A percentile compares a stretch with the other conserved stretches of the same genome.
phyloP scores from a whole-genome alignment of 2,329 filamentous ascomycete genomes.

The Beauveria sp. region DNA sequence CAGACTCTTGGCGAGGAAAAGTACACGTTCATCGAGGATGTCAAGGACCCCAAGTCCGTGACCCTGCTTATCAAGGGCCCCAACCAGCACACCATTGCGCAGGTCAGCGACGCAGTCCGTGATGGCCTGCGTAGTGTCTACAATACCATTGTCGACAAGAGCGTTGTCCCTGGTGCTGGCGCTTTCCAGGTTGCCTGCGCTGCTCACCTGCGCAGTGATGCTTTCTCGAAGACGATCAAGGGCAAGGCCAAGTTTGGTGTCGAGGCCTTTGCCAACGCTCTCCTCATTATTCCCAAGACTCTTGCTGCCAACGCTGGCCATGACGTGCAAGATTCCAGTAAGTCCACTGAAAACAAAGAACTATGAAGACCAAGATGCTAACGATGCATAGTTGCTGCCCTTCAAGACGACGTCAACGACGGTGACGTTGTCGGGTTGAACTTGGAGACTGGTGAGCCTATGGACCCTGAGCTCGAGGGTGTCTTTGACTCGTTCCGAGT shows the following conservation, averaged over 20 bases:
- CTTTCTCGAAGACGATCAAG: conserved; percentile 84
- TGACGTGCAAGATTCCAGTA: conserved; percentile 90
- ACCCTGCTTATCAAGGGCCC: conserved; percentile 97
- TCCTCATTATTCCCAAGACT: conserved; percentile 95
- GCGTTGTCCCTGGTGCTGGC: conserved; percentile 87
- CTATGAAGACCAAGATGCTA: conserved; percentile 5
- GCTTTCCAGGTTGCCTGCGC: conserved; percentile 95
- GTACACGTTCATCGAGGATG: conserved; percentile 97
- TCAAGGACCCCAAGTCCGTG: conserved; percentile 97
- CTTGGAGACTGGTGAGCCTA: conserved; percentile 78
- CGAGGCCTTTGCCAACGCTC: conserved; percentile 86
- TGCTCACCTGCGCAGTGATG: conserved; percentile 76
- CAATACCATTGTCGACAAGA: conserved; percentile 99
- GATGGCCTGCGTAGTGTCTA: conserved; percentile 94
- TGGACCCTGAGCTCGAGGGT: conserved; percentile 89
- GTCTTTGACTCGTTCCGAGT: conserved; percentile 97
- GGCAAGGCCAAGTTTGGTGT: conserved; percentile 98
- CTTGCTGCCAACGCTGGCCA: conserved; percentile 92
- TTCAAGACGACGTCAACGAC: conserved; percentile 80
- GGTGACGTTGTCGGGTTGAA: conserved; percentile 84
- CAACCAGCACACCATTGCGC: conserved; percentile 91
- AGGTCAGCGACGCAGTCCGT: conserved; percentile 92
- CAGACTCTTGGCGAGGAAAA: conserved; percentile 98
- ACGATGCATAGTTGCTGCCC: conserved; percentile 57
- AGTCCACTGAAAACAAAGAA: conserved; percentile 30